These are phyloP conservation scores for Metarhizium guizhouense DNA, from an alignment of 2,329 filamentous ascomycete species.

Conservation along the genomic window DNA sequence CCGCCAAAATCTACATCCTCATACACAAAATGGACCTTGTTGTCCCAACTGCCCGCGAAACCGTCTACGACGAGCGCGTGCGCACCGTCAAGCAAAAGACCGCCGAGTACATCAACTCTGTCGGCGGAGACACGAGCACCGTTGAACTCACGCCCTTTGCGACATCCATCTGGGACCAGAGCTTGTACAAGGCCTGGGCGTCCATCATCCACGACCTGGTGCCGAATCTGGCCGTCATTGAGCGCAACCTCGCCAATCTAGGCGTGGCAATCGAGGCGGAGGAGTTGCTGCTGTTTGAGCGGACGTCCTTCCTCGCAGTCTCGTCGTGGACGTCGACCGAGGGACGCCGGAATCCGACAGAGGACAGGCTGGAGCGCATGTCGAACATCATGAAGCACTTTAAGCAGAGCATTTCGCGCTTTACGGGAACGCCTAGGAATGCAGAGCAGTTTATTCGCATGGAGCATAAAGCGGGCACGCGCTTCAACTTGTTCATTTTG, in stretches of 20 bases:
- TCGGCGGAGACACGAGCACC: conserved; percentile 21
- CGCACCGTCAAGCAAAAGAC: conserved; percentile 69
- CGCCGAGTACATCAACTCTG: conserved; percentile 36
- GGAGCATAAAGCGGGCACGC: conserved; percentile 65
- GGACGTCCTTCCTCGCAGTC: conserved; percentile 94
- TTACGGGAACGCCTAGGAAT: conserved; percentile 71
- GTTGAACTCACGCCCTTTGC: conserved; percentile 74
- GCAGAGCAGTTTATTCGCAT: conserved; percentile 74
- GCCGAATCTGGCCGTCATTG: conserved; percentile 84
- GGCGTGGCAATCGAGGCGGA: conserved; percentile 84
- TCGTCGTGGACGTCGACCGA: conserved; percentile 75
- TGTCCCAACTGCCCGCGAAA: conserved; percentile 65
- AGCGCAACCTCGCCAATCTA: conserved; percentile 73
- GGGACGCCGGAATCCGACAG: conserved; percentile 74
- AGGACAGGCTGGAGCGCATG: conserved; percentile 86
- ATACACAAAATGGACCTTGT: conserved; percentile 99
- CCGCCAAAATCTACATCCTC: conserved; percentile 83
- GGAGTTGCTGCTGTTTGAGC: conserved; percentile 89
- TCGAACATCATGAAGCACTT: conserved; percentile 98
- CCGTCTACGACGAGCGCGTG: conserved; percentile 78
- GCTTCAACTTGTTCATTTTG: conserved; percentile 89
- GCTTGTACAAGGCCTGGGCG: conserved; percentile 95
- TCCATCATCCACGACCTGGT: conserved; percentile 96
- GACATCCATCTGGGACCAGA: conserved; percentile 98
- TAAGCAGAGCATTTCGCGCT: conserved; percentile 74